Percentiles rank a stretch among this genome's conserved stretches.
phyloP scores from a whole-genome alignment of 345 rosid genomes.

The Brassica cretica region DNA sequence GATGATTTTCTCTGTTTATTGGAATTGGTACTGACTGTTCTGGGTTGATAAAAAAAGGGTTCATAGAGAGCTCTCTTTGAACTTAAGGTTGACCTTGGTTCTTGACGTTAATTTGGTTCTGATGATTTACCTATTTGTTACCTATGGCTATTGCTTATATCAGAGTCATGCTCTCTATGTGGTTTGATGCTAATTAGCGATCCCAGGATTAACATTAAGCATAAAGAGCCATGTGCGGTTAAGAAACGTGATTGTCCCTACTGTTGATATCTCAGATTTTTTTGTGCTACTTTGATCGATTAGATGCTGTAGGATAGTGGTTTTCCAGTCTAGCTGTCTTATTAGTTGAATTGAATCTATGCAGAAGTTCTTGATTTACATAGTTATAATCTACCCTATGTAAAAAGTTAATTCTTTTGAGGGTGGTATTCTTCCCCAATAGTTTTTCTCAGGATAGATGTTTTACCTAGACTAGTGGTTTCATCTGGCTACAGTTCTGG shows the following conservation, averaged over 20 bases:
- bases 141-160: neutral
- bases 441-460: neutral
- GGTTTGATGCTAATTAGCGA: neutral
- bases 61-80: neutral
- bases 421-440: neutral
- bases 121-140: neutral
- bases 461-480: neutral
- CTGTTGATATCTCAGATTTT: neutral
- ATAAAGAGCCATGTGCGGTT: no score
- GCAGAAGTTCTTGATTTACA: neutral
- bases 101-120: neutral
- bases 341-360: slow-evolving; percentile 1
- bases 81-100: neutral
- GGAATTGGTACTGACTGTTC: neutral
- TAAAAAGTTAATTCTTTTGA: neutral
- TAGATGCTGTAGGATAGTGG: neutral
- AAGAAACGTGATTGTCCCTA: no score
- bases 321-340: neutral
- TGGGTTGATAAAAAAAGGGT: neutral
- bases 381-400: neutral
- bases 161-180: neutral
- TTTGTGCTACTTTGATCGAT: neutral
- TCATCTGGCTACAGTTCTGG: neutral
- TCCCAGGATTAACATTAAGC: no score
- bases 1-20: neutral